Percentiles rank a stretch among this genome's conserved stretches.
Evolutionary conservation across 139 green algal genomes (phyloP).

Genomic region (Chlorella sp.): DNA sequence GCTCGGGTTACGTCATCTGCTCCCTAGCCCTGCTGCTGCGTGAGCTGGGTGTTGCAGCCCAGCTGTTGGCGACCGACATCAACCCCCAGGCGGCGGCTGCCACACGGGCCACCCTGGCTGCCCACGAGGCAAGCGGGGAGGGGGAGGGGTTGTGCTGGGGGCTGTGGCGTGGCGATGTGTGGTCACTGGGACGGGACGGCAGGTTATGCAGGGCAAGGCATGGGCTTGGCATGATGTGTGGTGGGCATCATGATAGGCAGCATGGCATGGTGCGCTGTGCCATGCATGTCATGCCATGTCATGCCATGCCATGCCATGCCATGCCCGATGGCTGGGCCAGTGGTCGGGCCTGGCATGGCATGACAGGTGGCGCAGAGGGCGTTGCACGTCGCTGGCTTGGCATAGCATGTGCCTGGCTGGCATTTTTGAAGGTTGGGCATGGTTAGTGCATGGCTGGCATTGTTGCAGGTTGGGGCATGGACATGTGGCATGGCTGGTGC

Average conservation of each 20-base stretch:
- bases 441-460: too few relatives aligned
- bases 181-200: background rate
- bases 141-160: background rate
- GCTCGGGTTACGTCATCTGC: conserved; percentile 85
- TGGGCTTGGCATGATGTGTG: background rate
- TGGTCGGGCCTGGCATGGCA: too few relatives aligned
- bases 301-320: background rate
- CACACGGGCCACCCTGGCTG: background rate
- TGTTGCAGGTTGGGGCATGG: too few relatives aligned
- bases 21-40: conserved; percentile 75
- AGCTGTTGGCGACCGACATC: conserved; percentile 47
- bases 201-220: background rate
- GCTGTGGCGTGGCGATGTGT: too few relatives aligned
- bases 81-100: background rate
- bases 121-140: background rate
- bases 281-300: background rate
- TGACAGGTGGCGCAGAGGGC: too few relatives aligned
- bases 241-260: too few relatives aligned
- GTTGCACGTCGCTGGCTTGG: too few relatives aligned
- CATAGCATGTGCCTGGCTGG: too few relatives aligned
- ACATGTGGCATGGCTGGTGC: too few relatives aligned
- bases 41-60: background rate
- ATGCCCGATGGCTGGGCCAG: too few relatives aligned
- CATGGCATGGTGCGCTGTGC: too few relatives aligned
- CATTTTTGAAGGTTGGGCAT: too few relatives aligned